Conservation (phyloP, 371 early-diverging fungal genomes). For the Lichtheimia ornata region DNA sequence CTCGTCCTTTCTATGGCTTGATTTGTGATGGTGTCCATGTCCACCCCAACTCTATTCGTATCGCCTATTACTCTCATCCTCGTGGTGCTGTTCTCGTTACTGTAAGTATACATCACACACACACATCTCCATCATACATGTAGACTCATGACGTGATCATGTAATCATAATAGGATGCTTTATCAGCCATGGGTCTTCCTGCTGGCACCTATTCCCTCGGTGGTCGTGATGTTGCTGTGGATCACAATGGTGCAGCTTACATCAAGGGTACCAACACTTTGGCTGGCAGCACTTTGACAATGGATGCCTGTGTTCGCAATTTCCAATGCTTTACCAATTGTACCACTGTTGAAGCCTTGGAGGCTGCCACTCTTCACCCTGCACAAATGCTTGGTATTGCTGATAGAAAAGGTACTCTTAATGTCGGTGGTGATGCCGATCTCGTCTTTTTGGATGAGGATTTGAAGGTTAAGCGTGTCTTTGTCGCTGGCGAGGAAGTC, state of each 20-base stretch:
- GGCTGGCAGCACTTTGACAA: slow-evolving; percentile 76
- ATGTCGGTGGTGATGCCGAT: slow-evolving; percentile 82
- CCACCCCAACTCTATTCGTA: slow-evolving; percentile 79
- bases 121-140: no score
- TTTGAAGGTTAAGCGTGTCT: slow-evolving; percentile 66
- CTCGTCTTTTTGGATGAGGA: slow-evolving; percentile 76
- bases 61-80: slow-evolving; percentile 79
- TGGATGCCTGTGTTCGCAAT: slow-evolving; percentile 79
- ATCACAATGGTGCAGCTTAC: slow-evolving; percentile 70
- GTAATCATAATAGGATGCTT: slow-evolving; percentile 52
- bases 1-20: slow-evolving; percentile 76
- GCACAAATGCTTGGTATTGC: slow-evolving; percentile 77
- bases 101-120: slow-evolving; percentile 3
- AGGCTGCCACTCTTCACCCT: slow-evolving; percentile 85
- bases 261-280: slow-evolving; percentile 79
- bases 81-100: slow-evolving; percentile 74
- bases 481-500: slow-evolving; percentile 77
- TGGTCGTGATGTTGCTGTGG: slow-evolving; percentile 47
- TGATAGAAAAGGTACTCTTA: slow-evolving; percentile 73
- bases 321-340: slow-evolving; percentile 82
- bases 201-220: slow-evolving; percentile 80
- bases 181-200: slow-evolving; percentile 76
- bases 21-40: slow-evolving; percentile 83
- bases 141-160: no score
- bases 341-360: slow-evolving; percentile 78